Base-by-base conservation (phyloP, 768 basidiomycete species). In the Kwoniella sp. region DNA sequence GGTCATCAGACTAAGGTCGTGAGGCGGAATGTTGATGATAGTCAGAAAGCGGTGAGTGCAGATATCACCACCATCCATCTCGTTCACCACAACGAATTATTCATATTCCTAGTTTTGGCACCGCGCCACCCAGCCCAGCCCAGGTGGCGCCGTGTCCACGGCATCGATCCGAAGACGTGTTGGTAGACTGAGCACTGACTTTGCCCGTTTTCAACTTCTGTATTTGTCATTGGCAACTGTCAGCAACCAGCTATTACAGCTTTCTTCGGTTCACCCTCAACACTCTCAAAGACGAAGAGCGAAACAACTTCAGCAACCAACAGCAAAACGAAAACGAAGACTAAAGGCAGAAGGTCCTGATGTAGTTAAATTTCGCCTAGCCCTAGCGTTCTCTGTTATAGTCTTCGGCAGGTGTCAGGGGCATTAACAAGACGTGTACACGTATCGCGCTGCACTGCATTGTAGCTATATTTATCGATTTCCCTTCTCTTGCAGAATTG, bases 171-270 rank as follows among this genome's bases (percentile, higher is more conserved):
- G n/a, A n/a, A n/a, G n/a, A n/a, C n/a, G n/a, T n/a, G n/a, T n/a
- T n/a, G n/a, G n/a, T n/a, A n/a, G n/a, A n/a, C n/a, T n/a, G n/a
- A n/a, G n/a, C n/a, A n/a, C n/a, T n/a, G n/a, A n/a, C n/a, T n/a
- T n/a, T n/a, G n/a, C n/a, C n/a, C n/a, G n/a, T n/a, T n/a, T n/a
- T n/a, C n/a, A n/a, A n/a, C n/a, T n/a, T n/a, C n/a, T n/a, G n/a
- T n/a, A n/a, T n/a, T n/a, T n/a, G n/a, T n/a, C n/a, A n/a, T n/a
- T n/a, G n/a, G n/a, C n/a, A 33, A 33, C 7, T 29, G 15, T 50
- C n/a, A 76, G 74, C 74, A 76, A 76, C 72, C 72, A 1, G 55
- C 68, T 19, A 76, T 76, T 26, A 73, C 72, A 27, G 69, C 52
- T 36, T 76, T 76, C 58, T 76, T 76, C 63, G 68, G 68, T 27